Base-by-base conservation (phyloP, 768 basidiomycete species). In the Mycena alexandri region DNA sequence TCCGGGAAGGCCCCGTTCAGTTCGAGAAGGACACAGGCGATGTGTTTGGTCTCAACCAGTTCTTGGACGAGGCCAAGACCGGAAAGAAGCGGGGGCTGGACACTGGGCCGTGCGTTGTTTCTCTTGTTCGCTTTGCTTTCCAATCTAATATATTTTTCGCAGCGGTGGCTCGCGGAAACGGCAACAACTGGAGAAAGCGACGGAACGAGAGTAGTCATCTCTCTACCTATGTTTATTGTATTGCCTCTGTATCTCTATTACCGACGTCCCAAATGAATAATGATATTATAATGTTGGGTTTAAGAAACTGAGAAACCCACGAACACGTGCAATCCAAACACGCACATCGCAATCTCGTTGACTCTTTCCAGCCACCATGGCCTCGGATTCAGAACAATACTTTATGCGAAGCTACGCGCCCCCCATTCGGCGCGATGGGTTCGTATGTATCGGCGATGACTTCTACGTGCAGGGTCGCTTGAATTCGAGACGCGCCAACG, bases 1-100 rank as follows among this genome's bases (percentile, higher is more conserved):
- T 92, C 29, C 82, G 90, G 62, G 93, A 95, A 74, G 98, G 98
- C 1, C 98, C 98, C 24, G 98, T 99, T 46, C 95, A 98, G 75
- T 99, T 99, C 75, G 98, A 99, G 84, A 98, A 98, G 83, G 97
- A 99, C 75, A 90, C 92, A 1, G 87, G 90, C n/a, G 97, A 98
- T 85, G 95, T 98, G 21, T 98, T 98, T 75, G 97, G 97, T 69
- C 84, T 98, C 69, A 93, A 98, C 79, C 91, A 97, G 77, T 99
- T 99, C 84, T 86, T 99, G 84, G 95, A 98, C 76, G 94, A 96
- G 78, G 98, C 97, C 19, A 98, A 95, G 86, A 90, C 91, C 24
- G 97, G 96, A n/a, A 89, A 90, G 79, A 97, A 97, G 82, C 84
- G 95, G 68, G 94, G 93, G 16, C 74, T 95, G 75, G 93, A 95